A percentile compares a stretch with the other conserved stretches of the same genome.
Conservation (phyloP, 2,329 filamentous ascomycete species). For the Coniosporium tulheliwenetii region DNA sequence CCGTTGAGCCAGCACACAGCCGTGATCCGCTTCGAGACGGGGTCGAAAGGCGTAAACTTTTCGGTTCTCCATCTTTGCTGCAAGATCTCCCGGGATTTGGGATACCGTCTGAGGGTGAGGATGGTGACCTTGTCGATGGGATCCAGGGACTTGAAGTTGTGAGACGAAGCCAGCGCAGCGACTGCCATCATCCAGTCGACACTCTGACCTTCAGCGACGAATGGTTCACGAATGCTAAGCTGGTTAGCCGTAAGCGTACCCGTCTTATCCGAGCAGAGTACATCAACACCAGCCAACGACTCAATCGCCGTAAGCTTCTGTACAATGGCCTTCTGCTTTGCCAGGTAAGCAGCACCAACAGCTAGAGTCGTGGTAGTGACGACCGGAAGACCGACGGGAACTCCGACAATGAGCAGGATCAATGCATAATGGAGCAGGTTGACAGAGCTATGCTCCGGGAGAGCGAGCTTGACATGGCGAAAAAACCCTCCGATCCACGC, state of each 20-base stretch:
- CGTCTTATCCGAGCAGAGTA: constrained; percentile 71
- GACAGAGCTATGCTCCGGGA: constrained; percentile 39
- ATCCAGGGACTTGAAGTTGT: constrained; percentile 65
- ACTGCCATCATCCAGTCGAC: constrained; percentile 79
- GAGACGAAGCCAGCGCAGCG: constrained; percentile 59
- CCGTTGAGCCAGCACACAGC: constrained; percentile 52
- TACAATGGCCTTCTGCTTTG: constrained; percentile 63
- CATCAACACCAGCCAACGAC: constrained; percentile 60
- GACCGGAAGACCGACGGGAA: constrained; percentile 64
- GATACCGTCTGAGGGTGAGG: constrained; percentile 59
- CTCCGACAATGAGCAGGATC: constrained; percentile 62
- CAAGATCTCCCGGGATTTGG: constrained; percentile 62
- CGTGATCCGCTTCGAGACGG: constrained; percentile 67
- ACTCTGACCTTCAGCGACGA: constrained; percentile 60
- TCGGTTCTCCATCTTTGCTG: constrained; percentile 60
- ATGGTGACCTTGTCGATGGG: constrained; percentile 70
- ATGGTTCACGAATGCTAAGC: constrained; percentile 61
- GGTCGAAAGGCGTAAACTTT: constrained; percentile 66
- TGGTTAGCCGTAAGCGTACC: constrained; percentile 64
- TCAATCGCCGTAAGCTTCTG: constrained; percentile 69
- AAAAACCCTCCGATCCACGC: constrained; percentile 70
- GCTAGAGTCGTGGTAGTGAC: constrained; percentile 65
- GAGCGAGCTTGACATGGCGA: constrained; percentile 50
- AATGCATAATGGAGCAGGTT: constrained; percentile 54
- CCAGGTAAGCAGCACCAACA: constrained; percentile 62